Evolutionary conservation across 2,329 filamentous ascomycete species (phyloP), one percentile per base, ranked within the genome.

Genomic region (Pseudocercospora vitis): DNA sequence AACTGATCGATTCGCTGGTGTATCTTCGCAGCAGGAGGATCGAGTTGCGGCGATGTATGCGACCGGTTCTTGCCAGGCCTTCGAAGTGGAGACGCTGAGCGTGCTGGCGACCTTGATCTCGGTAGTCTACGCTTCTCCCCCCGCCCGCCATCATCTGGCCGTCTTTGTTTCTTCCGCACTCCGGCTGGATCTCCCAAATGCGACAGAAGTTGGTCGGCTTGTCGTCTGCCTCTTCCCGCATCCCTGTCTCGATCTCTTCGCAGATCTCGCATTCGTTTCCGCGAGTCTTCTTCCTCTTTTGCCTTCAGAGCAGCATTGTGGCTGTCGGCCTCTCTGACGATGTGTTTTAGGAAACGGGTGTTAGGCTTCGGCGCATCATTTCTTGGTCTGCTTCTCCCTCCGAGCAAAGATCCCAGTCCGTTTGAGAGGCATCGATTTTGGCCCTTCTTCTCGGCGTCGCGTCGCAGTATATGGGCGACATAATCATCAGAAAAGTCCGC

Each of bases 251-350:
- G 29, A 8, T 46, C 28, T 29, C 46, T 50, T 46, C 60, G 59
- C 37, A 91, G 73, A 51, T 79, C 76, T 60, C 81, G 81, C 51
- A 95, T 79, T 16, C 89, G 84, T 3, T 84, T 84, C 57, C 80
- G 80, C 0, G 90, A 85, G 61, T 97, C 91, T 44, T 87, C 84
- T 21, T 86, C 85, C 70, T 97, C 92, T 66, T 86, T 95, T 0
- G 88, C 89, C 14, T 90, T 82, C 24, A 97, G 77, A 0, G 89
- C 88, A 19, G 88, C 84, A 79, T 99, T 99, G 73, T 99, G 92
- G 50, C 74, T 87, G 64, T 95, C 88, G 7, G 90, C 95, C 62
- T 94, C 88, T 59, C 86, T 87, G 57, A 99, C 89, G 52, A 97
- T 88, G 65, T 94, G 87, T 53, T 85, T 85, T 35, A 99, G 75